Conservation (phyloP, 306 rosid genomes). For the Malus fusca region DNA sequence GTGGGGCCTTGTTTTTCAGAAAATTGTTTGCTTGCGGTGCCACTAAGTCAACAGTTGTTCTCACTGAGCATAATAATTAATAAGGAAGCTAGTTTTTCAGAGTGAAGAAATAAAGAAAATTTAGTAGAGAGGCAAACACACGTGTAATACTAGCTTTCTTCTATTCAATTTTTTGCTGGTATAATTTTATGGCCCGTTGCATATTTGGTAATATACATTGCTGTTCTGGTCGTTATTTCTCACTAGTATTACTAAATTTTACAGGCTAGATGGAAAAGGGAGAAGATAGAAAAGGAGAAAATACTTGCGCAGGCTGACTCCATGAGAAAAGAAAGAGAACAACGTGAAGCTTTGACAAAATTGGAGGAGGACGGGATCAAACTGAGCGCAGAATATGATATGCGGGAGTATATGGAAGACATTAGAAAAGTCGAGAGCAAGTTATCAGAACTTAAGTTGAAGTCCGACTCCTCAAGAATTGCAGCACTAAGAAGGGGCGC, state of each 20-base stretch:
- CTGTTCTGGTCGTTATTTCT: background rate
- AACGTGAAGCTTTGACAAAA: slow-evolving; percentile 25
- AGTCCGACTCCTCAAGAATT: slow-evolving; percentile 35
- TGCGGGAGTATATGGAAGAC: slow-evolving; percentile 34
- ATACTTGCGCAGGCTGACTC: slow-evolving; percentile 38
- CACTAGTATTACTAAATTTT: slow-evolving; percentile 6
- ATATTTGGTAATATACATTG: background rate
- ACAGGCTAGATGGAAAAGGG: slow-evolving; percentile 45
- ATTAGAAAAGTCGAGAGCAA: slow-evolving; percentile 38
- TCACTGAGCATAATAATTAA: background rate
- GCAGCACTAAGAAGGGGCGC: slow-evolving; percentile 36
- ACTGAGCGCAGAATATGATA: slow-evolving; percentile 36
- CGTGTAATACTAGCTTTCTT: background rate
- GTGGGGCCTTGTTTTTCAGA: background rate
- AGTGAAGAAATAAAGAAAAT: background rate
- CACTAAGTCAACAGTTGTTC: background rate
- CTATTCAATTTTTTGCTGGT: background rate
- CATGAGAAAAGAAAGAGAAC: slow-evolving; percentile 40
- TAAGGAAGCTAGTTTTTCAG: background rate
- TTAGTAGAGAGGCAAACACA: background rate
- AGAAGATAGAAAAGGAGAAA: slow-evolving; percentile 35
- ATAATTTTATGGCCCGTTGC: slow-evolving; percentile 8
- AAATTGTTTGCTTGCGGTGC: background rate
- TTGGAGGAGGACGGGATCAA: slow-evolving; percentile 36
- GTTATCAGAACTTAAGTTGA: slow-evolving; percentile 24